Base-by-base conservation (phyloP, 2,329 filamentous ascomycete species). In the Sporothrix euskadiensis region DNA sequence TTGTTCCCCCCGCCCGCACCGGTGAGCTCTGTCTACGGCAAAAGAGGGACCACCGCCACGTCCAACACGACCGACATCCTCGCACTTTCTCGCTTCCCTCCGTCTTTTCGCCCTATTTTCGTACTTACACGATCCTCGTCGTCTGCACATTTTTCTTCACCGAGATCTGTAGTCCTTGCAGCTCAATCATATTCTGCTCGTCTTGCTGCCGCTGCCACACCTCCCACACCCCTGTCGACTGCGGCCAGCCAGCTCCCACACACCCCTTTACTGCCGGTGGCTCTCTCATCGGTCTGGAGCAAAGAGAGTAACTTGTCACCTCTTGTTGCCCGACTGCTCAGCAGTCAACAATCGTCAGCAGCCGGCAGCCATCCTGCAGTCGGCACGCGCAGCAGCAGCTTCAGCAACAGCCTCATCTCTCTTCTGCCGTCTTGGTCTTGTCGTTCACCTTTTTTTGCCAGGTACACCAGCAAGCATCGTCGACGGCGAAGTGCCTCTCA, bases 1-100 rank as follows among this genome's bases (percentile, higher is more conserved):
- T 57, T 71, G 59, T 47, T 7, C 44, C 68, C 49, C 73, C 73
- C 72, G 69, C 59, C 73, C 73, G 69, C 59, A 73, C 73, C 73
- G 73, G 73, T 73, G 73, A 73, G 73, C 69, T 39, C 47, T 22
- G 49, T 39, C 32, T 56, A 52, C 66, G 56, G 54, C 59, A 54
- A 73, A 65, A 52, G 59, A 72, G 71, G 59, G 47, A 59, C 68
- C 68, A 47, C 70, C 30, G 69, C 56, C 69, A 59, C 69, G 57
- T 52, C 47, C 70, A 65, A 71, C 71, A 35, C 47, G 59, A 30
- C 71, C 19, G n/a, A 7, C 63, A 54, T 71, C 39, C 68, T 73
- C 54, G 41, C 41, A 47, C 49, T 32, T 16, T 14, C 39, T 63
- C 49, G 22, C 61, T n/a, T 14, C 30, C 56, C 52, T 63, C 35